Percentiles rank a stretch among this genome's conserved stretches.
phyloP scores from a whole-genome alignment of 2,329 filamentous ascomycete genomes.

The Aureobasidium subglaciale region DNA sequence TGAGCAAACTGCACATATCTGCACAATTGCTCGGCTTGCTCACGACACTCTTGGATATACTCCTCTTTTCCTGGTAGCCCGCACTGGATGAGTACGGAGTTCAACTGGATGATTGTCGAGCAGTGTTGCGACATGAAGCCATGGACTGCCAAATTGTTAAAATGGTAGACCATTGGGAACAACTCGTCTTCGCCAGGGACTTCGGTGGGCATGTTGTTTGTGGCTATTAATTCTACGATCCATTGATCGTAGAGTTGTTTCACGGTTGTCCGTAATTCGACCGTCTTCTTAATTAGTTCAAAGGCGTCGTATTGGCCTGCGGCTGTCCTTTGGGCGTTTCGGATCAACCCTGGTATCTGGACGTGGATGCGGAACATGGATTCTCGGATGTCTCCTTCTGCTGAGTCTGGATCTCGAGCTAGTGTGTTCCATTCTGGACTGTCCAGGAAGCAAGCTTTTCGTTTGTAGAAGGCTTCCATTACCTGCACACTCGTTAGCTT shows the following conservation, averaged over 20 bases:
- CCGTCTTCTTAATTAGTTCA: not conserved
- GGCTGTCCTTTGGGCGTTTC: not conserved
- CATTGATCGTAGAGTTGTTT: conserved; percentile 6
- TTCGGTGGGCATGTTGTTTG: conserved; percentile 1
- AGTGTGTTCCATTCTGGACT: conserved; percentile 7
- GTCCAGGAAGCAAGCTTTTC: conserved; percentile 12
- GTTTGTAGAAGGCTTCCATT: conserved; percentile 11
- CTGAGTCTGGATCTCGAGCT: not conserved
- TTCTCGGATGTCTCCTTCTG: not conserved
- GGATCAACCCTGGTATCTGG: conserved; percentile 10
- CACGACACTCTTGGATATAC: not conserved
- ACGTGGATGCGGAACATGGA: conserved; percentile 7
- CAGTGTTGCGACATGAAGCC: conserved; percentile 14
- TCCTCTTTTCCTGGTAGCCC: conserved; percentile 1
- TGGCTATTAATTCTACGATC: not conserved
- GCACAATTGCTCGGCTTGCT: not conserved
- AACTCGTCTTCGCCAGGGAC: conserved; percentile 8
- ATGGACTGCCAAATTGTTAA: conserved; percentile 3
- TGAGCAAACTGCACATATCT: not conserved
- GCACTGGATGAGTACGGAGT: conserved; percentile 2
- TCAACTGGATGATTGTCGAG: conserved; percentile 1
- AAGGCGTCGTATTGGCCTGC: not conserved
- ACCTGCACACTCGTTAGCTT: not conserved
- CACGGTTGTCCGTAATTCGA: not conserved
- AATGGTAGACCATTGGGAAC: not conserved